Percentiles rank a stretch among this genome's conserved stretches.
Conservation (phyloP, 164 flowering plant genomes). For the Chimonanthus praecox region DNA sequence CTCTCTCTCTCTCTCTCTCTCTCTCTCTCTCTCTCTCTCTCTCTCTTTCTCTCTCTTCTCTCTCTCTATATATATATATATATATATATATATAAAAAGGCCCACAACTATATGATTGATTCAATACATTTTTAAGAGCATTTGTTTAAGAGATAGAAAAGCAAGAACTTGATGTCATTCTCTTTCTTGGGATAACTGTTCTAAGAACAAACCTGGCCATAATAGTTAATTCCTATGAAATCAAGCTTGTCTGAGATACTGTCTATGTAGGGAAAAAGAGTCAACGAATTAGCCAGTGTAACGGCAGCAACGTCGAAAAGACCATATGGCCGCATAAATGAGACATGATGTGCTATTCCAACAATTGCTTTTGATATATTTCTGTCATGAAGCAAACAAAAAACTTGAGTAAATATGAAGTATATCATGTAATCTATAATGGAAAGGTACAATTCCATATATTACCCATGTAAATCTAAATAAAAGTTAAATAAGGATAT, state of each 20-base stretch:
- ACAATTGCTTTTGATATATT: slow-evolving; percentile 37
- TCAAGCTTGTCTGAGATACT: slow-evolving; percentile 63
- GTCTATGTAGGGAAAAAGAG: slow-evolving; percentile 75
- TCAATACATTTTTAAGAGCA: no score
- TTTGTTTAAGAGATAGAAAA: no score
- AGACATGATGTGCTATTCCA: slow-evolving; percentile 92
- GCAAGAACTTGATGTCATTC: not conserved
- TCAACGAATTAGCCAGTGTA: slow-evolving; percentile 66
- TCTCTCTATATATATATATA: no score
- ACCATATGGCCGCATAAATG: slow-evolving; percentile 92
- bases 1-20: no score
- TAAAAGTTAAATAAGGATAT: not conserved
- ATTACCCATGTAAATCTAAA: not conserved
- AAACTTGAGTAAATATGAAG: not conserved
- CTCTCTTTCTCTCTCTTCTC: no score
- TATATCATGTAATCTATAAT: not conserved
- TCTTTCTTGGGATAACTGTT: not conserved
- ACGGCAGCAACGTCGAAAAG: slow-evolving; percentile 87
- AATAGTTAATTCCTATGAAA: slow-evolving; percentile 92
- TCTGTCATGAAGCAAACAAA: slow-evolving; percentile 28
- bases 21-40: no score
- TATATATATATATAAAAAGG: no score
- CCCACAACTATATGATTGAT: no score
- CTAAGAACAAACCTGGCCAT: slow-evolving; percentile 70
- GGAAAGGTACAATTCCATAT: not conserved